Conservation (phyloP, 768 basidiomycete genomes). For the Dictyophora rubrovolvata region DNA sequence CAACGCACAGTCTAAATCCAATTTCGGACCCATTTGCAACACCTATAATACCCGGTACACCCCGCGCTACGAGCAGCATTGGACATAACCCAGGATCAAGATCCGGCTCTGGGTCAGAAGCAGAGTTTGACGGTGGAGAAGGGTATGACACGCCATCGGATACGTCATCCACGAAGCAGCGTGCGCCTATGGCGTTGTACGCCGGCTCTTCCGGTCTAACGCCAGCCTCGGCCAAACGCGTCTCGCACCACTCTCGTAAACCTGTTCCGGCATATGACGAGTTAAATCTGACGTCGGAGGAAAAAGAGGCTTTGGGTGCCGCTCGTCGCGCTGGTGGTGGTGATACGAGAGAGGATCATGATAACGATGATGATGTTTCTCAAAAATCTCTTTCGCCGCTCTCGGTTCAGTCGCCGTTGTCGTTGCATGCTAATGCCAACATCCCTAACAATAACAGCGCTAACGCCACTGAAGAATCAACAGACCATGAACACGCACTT, state of each 20-base stretch:
- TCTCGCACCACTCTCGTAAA: not conserved
- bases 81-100: not conserved
- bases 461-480: not conserved
- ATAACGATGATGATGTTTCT: not conserved
- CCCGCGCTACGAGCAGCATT: not conserved
- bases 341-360: too few species aligned
- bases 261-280: not conserved
- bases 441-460: too few species aligned
- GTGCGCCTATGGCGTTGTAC: not conserved
- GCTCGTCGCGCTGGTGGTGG: too few species aligned
- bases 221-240: not conserved
- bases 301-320: not conserved
- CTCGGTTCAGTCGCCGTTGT: not conserved
- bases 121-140: not conserved
- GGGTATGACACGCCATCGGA: not conserved
- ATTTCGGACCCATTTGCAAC: not conserved
- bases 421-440: not conserved
- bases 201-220: not conserved
- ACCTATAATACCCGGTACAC: not conserved
- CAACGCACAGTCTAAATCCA: not conserved
- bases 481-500: not conserved
- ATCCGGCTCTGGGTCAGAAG: not conserved
- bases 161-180: not conserved
- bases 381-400: not conserved
- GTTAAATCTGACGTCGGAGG: not conserved